phyloP scores from a whole-genome alignment of 129 eudicot genomes.

The Escallonia rubra region DNA sequence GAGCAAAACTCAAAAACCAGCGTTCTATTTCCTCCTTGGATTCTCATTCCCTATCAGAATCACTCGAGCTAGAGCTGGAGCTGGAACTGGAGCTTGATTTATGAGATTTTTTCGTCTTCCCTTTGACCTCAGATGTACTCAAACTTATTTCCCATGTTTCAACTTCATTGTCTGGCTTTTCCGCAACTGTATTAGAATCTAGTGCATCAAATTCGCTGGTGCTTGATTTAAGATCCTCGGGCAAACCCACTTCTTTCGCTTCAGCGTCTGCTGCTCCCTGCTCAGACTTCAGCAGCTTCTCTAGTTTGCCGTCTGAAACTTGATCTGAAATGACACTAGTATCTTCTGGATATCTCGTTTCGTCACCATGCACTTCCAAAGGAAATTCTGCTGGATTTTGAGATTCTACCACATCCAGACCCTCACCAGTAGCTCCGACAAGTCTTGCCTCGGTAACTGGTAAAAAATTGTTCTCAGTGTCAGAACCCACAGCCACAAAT shows the following conservation, averaged over 20 bases:
- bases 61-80: constrained; percentile 35
- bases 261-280: constrained; percentile 1
- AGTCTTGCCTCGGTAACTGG: constrained; percentile 6
- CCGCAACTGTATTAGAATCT: constrained; percentile 7
- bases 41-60: constrained; percentile 27
- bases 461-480: background rate
- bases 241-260: constrained; percentile 7
- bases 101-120: constrained; percentile 15
- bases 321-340: background rate
- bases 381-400: background rate
- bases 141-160: constrained; percentile 10
- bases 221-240: constrained; percentile 13
- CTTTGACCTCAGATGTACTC: constrained; percentile 2
- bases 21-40: background rate
- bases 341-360: constrained; percentile 9
- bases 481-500: constrained; percentile 5
- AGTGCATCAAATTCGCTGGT: constrained; percentile 5
- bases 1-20: too few relatives aligned
- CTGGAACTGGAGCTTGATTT: constrained; percentile 31
- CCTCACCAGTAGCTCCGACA: constrained; percentile 5
- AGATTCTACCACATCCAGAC: constrained; percentile 4
- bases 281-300: constrained; percentile 6
- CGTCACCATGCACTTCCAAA: constrained; percentile 4
- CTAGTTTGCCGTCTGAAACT: background rate
- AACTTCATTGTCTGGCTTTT: constrained; percentile 5